Percentiles rank a stretch among this genome's conserved stretches.
Conservation (phyloP, 768 basidiomycete genomes). For the Rhizopogon vesiculosus region DNA sequence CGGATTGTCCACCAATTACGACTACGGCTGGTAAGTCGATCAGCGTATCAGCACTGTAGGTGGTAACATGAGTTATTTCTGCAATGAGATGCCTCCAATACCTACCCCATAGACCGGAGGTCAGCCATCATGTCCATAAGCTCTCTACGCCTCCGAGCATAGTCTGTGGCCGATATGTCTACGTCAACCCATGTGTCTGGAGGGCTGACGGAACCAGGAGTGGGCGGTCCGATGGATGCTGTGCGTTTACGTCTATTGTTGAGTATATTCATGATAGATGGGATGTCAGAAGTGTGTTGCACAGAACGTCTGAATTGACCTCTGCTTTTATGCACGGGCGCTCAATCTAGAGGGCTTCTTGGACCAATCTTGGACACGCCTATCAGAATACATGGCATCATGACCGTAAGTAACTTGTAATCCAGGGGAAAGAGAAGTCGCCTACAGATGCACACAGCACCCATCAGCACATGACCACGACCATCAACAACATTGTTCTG, state of each 20-base stretch:
- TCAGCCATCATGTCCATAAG: conserved; percentile 35
- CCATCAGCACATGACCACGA: background rate
- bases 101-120: conserved; percentile 37
- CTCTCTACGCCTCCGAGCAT: conserved; percentile 35
- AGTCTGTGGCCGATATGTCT: conserved; percentile 29
- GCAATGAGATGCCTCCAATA: background rate
- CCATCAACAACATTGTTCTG: no score
- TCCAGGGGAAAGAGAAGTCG: background rate
- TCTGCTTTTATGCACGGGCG: background rate
- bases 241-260: background rate
- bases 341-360: no score
- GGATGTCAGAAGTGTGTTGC: background rate
- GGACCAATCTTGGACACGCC: background rate
- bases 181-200: conserved; percentile 8
- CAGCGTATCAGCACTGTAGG: conserved; percentile 29
- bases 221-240: background rate
- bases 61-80: background rate
- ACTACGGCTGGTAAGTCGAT: conserved; percentile 48
- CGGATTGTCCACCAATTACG: conserved; percentile 55
- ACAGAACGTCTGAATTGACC: background rate
- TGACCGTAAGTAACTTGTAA: background rate
- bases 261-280: background rate
- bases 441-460: background rate
- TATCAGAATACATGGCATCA: background rate
- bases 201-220: background rate